Percentiles rank a stretch among this genome's conserved stretches.
These are phyloP conservation scores for Linnemannia zychae DNA, from an alignment of 192 early-diverging fungal genomes.

Conservation along the genomic window DNA sequence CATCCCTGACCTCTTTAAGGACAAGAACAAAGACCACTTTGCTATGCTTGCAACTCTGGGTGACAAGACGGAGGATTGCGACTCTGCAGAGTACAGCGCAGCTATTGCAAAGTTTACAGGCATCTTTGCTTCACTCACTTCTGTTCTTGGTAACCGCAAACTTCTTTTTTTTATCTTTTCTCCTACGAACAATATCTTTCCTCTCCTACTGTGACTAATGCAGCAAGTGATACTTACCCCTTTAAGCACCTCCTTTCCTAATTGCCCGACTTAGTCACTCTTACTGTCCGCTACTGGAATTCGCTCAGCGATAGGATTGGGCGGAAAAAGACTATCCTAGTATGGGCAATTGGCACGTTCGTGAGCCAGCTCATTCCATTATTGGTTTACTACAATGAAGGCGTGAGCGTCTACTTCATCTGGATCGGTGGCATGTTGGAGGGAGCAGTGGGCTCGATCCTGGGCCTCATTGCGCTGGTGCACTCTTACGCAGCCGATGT, in stretches of 20 bases:
- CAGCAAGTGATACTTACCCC: too few species aligned
- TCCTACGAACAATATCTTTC: background rate
- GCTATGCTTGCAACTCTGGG: too few species aligned
- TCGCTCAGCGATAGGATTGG: slow-evolving; percentile 33
- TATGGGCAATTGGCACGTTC: slow-evolving; percentile 23
- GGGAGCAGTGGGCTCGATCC: slow-evolving; percentile 25
- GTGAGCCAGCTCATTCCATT: slow-evolving; percentile 7
- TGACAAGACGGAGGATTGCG: slow-evolving; percentile 3
- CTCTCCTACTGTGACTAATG: too few species aligned
- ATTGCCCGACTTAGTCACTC: slow-evolving; percentile 1
- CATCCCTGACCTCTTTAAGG: slow-evolving; percentile 22
- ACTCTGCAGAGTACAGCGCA: slow-evolving; percentile 48
- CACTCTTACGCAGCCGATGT: slow-evolving; percentile 45
- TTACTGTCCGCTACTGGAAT: slow-evolving; percentile 45
- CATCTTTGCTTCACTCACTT: slow-evolving; percentile 9
- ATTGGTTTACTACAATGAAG: slow-evolving; percentile 31
- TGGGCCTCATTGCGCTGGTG: slow-evolving; percentile 20
- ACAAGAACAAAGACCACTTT: slow-evolving; percentile 5
- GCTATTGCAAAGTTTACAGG: slow-evolving; percentile 45
- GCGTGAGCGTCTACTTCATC: slow-evolving; percentile 23
- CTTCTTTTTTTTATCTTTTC: background rate
- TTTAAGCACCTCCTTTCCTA: background rate
- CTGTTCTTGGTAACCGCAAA: slow-evolving; percentile 12
- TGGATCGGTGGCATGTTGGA: slow-evolving; percentile 31
- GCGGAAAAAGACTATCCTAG: slow-evolving; percentile 15